Conservation (phyloP, 768 basidiomycete genomes). For the Agrocybe chaxingu region DNA sequence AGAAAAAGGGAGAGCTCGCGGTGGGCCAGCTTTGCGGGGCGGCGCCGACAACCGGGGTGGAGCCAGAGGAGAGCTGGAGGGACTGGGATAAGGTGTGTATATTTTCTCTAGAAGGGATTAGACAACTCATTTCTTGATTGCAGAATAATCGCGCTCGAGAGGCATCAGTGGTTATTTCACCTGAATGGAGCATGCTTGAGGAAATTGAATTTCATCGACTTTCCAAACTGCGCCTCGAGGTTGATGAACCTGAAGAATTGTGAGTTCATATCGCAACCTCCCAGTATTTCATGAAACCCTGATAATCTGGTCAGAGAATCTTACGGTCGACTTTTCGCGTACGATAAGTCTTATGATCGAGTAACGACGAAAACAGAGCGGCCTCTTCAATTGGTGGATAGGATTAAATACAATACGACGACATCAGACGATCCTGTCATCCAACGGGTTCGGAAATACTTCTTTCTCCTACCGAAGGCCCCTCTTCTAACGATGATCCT, state of each 20-base stretch:
- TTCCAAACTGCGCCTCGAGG: conserved; percentile 87
- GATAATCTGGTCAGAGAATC: conserved; percentile 50
- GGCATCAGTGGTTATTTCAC: conserved; percentile 88
- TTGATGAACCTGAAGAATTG: conserved; percentile 90
- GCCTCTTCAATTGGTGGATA: conserved; percentile 88
- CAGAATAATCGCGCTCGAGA: conserved; percentile 84
- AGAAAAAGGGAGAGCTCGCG: conserved; percentile 24
- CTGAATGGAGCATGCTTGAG: conserved; percentile 93
- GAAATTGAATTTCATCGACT: conserved; percentile 96
- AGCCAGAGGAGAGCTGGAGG: conserved; percentile 68
- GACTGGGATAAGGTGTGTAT: conserved; percentile 87
- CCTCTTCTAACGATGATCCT: conserved; percentile 3
- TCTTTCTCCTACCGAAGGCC: conserved; percentile 1
- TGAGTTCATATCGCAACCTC: conserved; percentile 34
- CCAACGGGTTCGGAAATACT: conserved; percentile 59
- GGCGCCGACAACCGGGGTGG: conserved; percentile 47
- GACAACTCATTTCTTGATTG: conserved; percentile 2
- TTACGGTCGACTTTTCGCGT: conserved; percentile 87
- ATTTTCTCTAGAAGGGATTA: background rate
- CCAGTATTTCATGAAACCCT: conserved; percentile 6
- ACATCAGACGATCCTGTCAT: conserved; percentile 98
- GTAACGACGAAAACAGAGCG: conserved; percentile 91
- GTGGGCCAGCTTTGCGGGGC: conserved; percentile 41
- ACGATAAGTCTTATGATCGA: conserved; percentile 94
- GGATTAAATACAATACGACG: conserved; percentile 95